Percentiles rank a stretch among this genome's conserved stretches.
phyloP scores from a whole-genome alignment of 2,329 filamentous ascomycete genomes.

The Pestalotiopsis sp. region DNA sequence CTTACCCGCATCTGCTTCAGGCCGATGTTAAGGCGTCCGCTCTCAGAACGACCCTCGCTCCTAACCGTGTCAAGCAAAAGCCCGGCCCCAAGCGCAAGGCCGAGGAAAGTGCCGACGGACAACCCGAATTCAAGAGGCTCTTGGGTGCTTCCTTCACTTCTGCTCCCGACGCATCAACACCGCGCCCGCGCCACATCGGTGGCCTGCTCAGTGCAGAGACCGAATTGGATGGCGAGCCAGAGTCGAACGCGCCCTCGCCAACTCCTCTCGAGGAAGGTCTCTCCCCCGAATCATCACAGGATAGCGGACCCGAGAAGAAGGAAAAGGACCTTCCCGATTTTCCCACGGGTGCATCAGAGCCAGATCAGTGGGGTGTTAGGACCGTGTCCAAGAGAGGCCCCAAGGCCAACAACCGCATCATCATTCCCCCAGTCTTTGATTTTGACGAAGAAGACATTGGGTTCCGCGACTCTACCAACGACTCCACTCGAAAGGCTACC shows the following conservation, averaged over 20 bases:
- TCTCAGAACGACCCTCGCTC: constrained; percentile 28
- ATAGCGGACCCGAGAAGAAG: constrained; percentile 24
- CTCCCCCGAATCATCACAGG: constrained; percentile 25
- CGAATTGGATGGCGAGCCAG: constrained; percentile 32
- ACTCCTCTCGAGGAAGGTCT: constrained; percentile 22
- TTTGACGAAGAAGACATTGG: constrained; percentile 60
- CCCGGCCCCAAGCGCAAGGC: constrained; percentile 51
- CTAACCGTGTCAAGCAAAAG: constrained; percentile 29
- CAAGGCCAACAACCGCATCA: constrained; percentile 53
- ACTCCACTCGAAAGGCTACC: constrained; percentile 55
- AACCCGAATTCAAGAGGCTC: constrained; percentile 52
- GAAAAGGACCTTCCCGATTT: constrained; percentile 33
- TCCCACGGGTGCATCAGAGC: constrained; percentile 43
- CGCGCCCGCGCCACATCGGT: constrained; percentile 42
- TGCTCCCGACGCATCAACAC: constrained; percentile 31
- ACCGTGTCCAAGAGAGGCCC: constrained; percentile 44
- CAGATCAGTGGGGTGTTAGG: constrained; percentile 56
- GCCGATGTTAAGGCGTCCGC: constrained; percentile 37
- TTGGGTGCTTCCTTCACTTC: constrained; percentile 33
- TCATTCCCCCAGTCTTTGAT: constrained; percentile 51
- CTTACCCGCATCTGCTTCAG: constrained; percentile 28
- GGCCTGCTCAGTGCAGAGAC: constrained; percentile 39
- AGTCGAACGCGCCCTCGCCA: constrained; percentile 34
- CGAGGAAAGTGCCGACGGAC: constrained; percentile 50
- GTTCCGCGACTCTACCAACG: constrained; percentile 61